phyloP scores from a whole-genome alignment of 768 basidiomycete genomes.

The Boletus rufocinnamomeus region DNA sequence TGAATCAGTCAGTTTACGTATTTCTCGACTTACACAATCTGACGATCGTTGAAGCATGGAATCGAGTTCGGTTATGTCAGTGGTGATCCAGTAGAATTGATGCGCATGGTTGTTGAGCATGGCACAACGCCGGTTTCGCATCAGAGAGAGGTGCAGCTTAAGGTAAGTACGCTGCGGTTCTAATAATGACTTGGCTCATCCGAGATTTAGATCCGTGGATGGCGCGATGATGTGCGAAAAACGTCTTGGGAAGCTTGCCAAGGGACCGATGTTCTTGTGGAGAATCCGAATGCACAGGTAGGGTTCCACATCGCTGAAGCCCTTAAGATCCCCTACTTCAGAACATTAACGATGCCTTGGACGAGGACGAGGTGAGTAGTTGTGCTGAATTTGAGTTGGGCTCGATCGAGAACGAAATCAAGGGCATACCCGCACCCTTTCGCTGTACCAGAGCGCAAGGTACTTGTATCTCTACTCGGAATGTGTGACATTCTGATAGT shows the following conservation, averaged over 20 bases:
- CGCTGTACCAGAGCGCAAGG: neutral
- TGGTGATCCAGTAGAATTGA: neutral
- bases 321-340: neutral
- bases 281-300: neutral
- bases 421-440: neutral
- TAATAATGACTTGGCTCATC: neutral
- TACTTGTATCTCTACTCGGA: neutral
- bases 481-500: neutral
- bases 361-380: neutral
- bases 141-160: neutral
- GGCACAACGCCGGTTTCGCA: neutral
- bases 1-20: neutral
- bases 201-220: neutral
- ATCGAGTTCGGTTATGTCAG: neutral
- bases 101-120: neutral
- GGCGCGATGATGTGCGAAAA: neutral
- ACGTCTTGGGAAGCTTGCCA: neutral
- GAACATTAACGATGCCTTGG: neutral
- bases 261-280: neutral
- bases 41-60: neutral
- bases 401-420: neutral
- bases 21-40: neutral
- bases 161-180: neutral
- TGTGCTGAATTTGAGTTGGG: neutral
- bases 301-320: neutral